Conservation (phyloP, 108 stramenopile species). For the Cylindrotheca fusiformis region DNA sequence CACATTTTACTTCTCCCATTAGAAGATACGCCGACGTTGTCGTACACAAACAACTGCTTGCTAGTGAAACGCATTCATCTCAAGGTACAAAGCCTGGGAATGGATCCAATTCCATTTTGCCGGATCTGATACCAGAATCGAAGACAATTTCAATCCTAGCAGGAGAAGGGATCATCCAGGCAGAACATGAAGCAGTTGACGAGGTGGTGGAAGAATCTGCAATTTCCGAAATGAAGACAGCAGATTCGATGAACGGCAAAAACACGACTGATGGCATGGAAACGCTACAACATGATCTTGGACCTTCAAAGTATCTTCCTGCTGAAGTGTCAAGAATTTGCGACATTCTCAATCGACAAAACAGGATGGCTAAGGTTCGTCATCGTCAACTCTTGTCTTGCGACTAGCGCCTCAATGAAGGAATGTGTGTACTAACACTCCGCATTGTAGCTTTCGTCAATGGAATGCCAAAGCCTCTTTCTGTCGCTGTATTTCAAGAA, state of each 20-base stretch:
- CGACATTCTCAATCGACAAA: slow-evolving; percentile 50
- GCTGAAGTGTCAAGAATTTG: slow-evolving; percentile 44
- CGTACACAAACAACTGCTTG: slow-evolving; percentile 61
- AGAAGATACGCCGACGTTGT: slow-evolving; percentile 64
- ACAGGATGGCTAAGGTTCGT: slow-evolving; percentile 43
- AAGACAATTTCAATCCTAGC: slow-evolving; percentile 38
- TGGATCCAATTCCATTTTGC: not conserved
- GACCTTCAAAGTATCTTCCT: too few relatives aligned
- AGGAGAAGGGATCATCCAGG: slow-evolving; percentile 27
- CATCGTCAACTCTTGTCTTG: too few relatives aligned
- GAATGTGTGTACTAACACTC: too few relatives aligned
- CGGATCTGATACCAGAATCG: slow-evolving; percentile 29
- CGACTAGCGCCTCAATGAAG: too few relatives aligned
- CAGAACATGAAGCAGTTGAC: not conserved
- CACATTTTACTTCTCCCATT: slow-evolving; percentile 89
- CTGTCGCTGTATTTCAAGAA: slow-evolving; percentile 59
- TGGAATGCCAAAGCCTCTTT: slow-evolving; percentile 58
- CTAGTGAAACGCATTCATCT: slow-evolving; percentile 1
- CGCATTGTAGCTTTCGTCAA: slow-evolving; percentile 40
- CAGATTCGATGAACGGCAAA: not conserved
- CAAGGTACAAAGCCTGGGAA: not conserved
- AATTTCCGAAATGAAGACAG: not conserved
- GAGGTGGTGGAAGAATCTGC: not conserved
- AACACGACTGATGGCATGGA: not conserved
- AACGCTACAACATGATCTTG: not conserved